A percentile compares a stretch with the other conserved stretches of the same genome.
phyloP scores from a whole-genome alignment of 768 basidiomycete genomes.

The Termitomyces sp. region DNA sequence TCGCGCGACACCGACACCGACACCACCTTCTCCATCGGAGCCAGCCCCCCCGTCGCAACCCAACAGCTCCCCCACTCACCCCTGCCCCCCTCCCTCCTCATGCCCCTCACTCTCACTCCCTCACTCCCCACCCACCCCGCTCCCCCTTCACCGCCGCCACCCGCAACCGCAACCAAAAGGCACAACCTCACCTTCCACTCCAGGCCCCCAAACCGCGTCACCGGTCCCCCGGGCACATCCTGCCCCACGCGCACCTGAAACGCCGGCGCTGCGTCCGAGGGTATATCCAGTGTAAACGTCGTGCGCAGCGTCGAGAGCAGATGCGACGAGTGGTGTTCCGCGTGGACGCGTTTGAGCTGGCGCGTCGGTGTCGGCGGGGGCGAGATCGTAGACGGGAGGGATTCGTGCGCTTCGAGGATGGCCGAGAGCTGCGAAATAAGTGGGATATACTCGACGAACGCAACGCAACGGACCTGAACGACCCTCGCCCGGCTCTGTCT shows the following conservation, averaged over 20 bases:
- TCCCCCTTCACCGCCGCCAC: conserved; percentile 33
- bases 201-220: conserved; percentile 57
- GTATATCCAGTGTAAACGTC: conserved; percentile 88
- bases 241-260: conserved; percentile 63
- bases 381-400: conserved; percentile 57
- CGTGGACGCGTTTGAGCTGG: conserved; percentile 69
- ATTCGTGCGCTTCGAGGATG: conserved; percentile 86
- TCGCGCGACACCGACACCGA: conserved; percentile 11
- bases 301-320: conserved; percentile 68
- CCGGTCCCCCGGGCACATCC: conserved; percentile 13
- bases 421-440: conserved; percentile 84
- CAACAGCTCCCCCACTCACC: conserved; percentile 74
- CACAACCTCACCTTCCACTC: conserved; percentile 88
- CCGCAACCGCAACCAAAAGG: conserved; percentile 74
- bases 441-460: too few relatives aligned
- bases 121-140: conserved; percentile 39
- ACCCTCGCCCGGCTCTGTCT: conserved; percentile 67
- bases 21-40: conserved; percentile 50
- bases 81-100: conserved; percentile 50
- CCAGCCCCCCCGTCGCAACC: conserved; percentile 50
- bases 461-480: conserved; percentile 59
- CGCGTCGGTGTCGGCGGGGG: conserved; percentile 36
- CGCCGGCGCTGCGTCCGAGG: conserved; percentile 83
- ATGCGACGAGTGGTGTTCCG: conserved; percentile 80
- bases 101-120: conserved; percentile 46